A percentile compares a stretch with the other conserved stretches of the same genome.
phyloP scores from a whole-genome alignment of 768 basidiomycete species.

The Cystobasidium ongulense region DNA sequence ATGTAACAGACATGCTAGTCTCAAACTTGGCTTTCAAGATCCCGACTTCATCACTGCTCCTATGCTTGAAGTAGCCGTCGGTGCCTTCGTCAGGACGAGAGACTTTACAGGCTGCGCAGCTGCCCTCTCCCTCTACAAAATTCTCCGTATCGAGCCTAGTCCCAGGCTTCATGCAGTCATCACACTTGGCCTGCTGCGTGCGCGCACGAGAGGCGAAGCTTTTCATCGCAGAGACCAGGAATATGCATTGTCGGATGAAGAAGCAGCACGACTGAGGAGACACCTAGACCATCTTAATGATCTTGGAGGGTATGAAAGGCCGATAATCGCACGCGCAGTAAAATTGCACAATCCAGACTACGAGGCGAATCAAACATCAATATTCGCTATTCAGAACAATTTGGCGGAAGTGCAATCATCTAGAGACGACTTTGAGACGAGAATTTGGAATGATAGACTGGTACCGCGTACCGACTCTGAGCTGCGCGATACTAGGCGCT shows the following conservation, averaged over 20 bases:
- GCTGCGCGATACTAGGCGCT: neutral
- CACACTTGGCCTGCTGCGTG: neutral
- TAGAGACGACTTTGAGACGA: neutral
- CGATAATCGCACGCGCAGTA: neutral
- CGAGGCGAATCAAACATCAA: neutral
- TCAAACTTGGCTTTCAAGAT: neutral
- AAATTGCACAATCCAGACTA: neutral
- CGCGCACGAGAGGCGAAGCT: neutral
- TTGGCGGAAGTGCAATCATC: neutral
- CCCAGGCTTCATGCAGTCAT: neutral
- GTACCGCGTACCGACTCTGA: neutral
- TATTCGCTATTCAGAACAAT: neutral
- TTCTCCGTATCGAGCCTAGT: neutral
- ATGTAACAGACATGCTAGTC: neutral
- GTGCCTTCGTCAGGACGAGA: neutral
- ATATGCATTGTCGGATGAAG: neutral
- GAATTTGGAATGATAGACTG: neutral
- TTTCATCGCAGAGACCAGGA: neutral
- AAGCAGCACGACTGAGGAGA: neutral
- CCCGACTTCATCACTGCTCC: neutral
- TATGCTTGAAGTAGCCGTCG: neutral
- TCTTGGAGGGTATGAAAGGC: neutral
- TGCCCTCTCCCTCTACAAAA: neutral
- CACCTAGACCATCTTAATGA: neutral
- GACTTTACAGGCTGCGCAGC: conserved; percentile 8